These are phyloP conservation scores for Pyracantha coccinea DNA, from an alignment of 331 rosid species.

Conservation along the genomic window DNA sequence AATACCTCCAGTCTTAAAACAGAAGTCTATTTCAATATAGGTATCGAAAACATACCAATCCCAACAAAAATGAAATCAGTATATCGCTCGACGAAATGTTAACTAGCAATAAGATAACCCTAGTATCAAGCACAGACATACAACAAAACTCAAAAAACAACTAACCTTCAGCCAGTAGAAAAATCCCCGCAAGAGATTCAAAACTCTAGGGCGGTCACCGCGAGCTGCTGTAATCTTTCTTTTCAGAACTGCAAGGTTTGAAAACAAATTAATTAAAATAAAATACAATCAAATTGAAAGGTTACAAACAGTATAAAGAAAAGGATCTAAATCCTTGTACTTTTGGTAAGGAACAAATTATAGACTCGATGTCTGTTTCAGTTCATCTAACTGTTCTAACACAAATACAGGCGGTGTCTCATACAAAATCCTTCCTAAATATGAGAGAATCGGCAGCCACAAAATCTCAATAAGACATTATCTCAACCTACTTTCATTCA, in stretches of 20 bases:
- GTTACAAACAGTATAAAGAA: background rate
- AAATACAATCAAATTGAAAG: background rate
- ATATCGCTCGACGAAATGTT: background rate
- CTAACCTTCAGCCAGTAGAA: slow-evolving; percentile 69
- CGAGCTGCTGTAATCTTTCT: slow-evolving; percentile 23
- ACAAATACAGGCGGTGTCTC: background rate
- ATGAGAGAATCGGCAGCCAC: background rate
- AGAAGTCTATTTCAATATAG: background rate
- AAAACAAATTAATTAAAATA: background rate
- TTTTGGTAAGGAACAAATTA: background rate
- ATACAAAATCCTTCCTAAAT: background rate
- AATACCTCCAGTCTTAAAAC: background rate
- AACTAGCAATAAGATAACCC: background rate
- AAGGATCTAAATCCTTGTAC: background rate
- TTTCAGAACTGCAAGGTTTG: slow-evolving; percentile 39
- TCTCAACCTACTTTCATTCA: background rate
- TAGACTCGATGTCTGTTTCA: background rate
- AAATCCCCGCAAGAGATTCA: slow-evolving; percentile 73
- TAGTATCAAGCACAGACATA: background rate
- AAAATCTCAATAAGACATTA: background rate
- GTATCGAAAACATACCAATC: background rate
- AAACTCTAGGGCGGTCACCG: slow-evolving; percentile 20
- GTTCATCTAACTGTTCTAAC: background rate
- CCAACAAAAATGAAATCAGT: background rate
- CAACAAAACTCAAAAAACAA: background rate